These are phyloP conservation scores for Fagopyrum homotropicum DNA, from an alignment of 148 eudicot species.

Conservation along the genomic window DNA sequence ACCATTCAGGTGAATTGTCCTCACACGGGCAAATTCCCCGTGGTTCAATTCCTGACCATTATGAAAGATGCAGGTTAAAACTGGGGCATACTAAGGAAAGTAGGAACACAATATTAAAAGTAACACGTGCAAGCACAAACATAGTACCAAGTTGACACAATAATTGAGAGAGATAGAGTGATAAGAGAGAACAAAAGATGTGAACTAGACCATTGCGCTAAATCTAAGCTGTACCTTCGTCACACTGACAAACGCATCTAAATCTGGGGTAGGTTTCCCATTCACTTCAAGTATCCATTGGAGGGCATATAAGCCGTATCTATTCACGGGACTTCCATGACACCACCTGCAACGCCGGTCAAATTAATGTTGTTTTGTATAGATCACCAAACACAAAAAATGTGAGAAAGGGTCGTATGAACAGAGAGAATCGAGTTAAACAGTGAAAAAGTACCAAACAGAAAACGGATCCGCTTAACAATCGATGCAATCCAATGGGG, in stretches of 20 bases:
- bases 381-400: neutral
- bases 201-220: neutral
- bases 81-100: no score
- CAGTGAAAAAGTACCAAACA: neutral
- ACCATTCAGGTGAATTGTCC: conserved; percentile 78
- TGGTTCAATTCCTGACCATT: conserved; percentile 56
- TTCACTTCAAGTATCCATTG: conserved; percentile 97
- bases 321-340: conserved; percentile 85
- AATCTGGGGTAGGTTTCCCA: conserved; percentile 83
- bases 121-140: neutral
- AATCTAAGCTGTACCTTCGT: conserved; percentile 54
- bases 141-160: neutral
- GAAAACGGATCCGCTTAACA: neutral
- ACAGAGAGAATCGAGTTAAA: neutral
- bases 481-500: neutral
- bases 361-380: neutral
- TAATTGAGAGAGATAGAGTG: neutral
- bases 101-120: neutral
- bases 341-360: conserved; percentile 49
- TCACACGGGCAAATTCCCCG: conserved; percentile 72
- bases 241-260: conserved; percentile 77
- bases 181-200: neutral
- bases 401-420: neutral
- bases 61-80: neutral
- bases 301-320: conserved; percentile 88